Evolutionary conservation across 495 filamentous ascomycete species (phyloP), one percentile per base, ranked within the genome.

Genomic region (Penicillium desertorum): DNA sequence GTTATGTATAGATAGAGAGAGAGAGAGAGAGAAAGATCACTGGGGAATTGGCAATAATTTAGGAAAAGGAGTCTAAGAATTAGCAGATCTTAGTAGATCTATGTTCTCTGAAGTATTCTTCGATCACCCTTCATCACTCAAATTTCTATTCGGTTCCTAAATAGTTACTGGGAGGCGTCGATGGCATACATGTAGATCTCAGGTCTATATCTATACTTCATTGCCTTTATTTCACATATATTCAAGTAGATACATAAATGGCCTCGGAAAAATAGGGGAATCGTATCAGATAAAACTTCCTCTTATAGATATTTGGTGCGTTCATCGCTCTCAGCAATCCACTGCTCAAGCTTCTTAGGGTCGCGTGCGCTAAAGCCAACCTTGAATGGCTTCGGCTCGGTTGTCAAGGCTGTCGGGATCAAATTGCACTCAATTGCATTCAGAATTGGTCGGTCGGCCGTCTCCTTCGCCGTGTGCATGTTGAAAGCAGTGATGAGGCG

Each of bases 371-470:
- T 70, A 54, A 85, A 79, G 3, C 80, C 75, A 17, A 80, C 72
- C 71, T 85, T 85, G 67, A 89, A 89, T n/a, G 80, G 78, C 77
- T 87, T 88, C 8, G 86, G 86, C 65, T 89, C 86, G 45, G 84
- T 83, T 7, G 86, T 88, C 73, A 89, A 68, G n/a, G 79, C 80
- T 25, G 85, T 88, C 7, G 82, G 76, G 37, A 82, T 80, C 6
- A 77, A 67, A 73, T 88, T 89, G 61, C 84, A 87, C 32, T 83
- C 79, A 50, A 89, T 74, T 6, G 80, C 73, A 70, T 88, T 72
- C 60, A 89, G 56, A 19, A 87, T 76, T 1, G 86, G 81, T 9
- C 58, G 60, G 64, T 87, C 82, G 16, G 59, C 68, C 0, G 57
- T 69, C 30, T 72, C 52, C 41, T 69, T 60, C 1, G 75, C 61